phyloP scores from a whole-genome alignment of 2,329 filamentous ascomycete species.

The Peltaster fructicola region DNA sequence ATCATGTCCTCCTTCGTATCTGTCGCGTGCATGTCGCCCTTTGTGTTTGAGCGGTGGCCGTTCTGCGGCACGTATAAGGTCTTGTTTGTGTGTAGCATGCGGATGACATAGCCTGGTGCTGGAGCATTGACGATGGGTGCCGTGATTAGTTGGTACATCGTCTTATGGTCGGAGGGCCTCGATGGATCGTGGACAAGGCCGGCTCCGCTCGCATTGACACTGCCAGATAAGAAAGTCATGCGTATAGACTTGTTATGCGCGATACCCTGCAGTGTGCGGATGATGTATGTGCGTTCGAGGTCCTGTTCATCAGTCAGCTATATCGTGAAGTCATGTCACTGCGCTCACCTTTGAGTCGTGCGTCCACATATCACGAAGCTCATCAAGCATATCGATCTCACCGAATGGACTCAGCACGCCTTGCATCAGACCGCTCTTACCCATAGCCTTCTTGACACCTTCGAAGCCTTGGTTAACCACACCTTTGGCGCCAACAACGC shows the following conservation, averaged over 20 bases:
- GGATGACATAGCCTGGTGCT: constrained; percentile 68
- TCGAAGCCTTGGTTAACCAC: constrained; percentile 85
- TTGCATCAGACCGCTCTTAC: constrained; percentile 90
- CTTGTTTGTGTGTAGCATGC: constrained; percentile 90
- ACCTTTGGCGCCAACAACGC: constrained; percentile 86
- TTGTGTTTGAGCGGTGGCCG: constrained; percentile 44
- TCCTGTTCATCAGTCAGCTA: constrained; percentile 44
- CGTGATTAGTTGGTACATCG: constrained; percentile 97
- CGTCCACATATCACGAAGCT: constrained; percentile 92
- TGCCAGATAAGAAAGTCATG: constrained; percentile 92
- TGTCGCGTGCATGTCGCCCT: constrained; percentile 35
- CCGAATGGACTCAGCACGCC: constrained; percentile 91
- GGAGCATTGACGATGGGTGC: constrained; percentile 84
- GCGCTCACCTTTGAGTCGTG: constrained; percentile 66
- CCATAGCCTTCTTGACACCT: constrained; percentile 89
- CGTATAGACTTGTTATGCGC: constrained; percentile 86
- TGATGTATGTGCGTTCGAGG: constrained; percentile 87
- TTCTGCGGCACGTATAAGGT: constrained; percentile 81
- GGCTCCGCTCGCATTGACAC: constrained; percentile 78
- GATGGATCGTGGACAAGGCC: constrained; percentile 87
- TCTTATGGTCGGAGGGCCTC: constrained; percentile 87
- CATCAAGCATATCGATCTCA: constrained; percentile 85
- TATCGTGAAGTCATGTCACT: constrained; percentile 1
- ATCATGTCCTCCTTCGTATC: constrained; percentile 99
- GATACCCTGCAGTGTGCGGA: constrained; percentile 88